Evolutionary conservation across 768 basidiomycete genomes (phyloP).

Genomic region (Psilocybe sp.): DNA sequence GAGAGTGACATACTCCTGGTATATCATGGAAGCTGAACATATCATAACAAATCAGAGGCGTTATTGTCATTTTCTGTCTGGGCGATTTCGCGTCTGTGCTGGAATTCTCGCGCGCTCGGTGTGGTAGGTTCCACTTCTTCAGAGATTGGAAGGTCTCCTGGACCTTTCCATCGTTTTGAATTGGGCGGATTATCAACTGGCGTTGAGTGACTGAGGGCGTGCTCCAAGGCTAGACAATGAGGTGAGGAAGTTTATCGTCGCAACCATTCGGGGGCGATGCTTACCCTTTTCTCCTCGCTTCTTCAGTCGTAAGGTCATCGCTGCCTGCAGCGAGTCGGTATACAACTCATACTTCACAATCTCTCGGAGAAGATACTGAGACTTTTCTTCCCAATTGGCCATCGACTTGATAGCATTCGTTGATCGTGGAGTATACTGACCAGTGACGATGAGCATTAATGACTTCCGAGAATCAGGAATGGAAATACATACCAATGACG

Average conservation of each 20-base stretch:
- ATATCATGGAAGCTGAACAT: slow-evolving; percentile 10
- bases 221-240: slow-evolving; percentile 19
- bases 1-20: slow-evolving; percentile 4
- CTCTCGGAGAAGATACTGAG: slow-evolving; percentile 85
- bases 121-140: slow-evolving; percentile 22
- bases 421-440: slow-evolving; percentile 79
- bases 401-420: slow-evolving; percentile 72
- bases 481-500: slow-evolving; percentile 53
- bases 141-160: slow-evolving; percentile 13
- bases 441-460: background rate
- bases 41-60: slow-evolving; percentile 14
- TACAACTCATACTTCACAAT: slow-evolving; percentile 96
- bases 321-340: slow-evolving; percentile 82
- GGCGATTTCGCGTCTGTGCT: slow-evolving; percentile 21
- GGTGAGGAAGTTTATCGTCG: background rate
- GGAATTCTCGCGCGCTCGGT: slow-evolving; percentile 18
- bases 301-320: slow-evolving; percentile 82
- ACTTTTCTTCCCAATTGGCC: slow-evolving; percentile 92
- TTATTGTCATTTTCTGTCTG: slow-evolving; percentile 20
- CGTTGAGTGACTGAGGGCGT: slow-evolving; percentile 20
- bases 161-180: slow-evolving; percentile 13
- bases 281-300: slow-evolving; percentile 84
- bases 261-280: slow-evolving; percentile 1
- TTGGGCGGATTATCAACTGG: slow-evolving; percentile 13
- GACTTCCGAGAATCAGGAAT: background rate